Evolutionary conservation across 2,329 filamentous ascomycete genomes (phyloP).

Genomic region (Colletotrichum tropicale): DNA sequence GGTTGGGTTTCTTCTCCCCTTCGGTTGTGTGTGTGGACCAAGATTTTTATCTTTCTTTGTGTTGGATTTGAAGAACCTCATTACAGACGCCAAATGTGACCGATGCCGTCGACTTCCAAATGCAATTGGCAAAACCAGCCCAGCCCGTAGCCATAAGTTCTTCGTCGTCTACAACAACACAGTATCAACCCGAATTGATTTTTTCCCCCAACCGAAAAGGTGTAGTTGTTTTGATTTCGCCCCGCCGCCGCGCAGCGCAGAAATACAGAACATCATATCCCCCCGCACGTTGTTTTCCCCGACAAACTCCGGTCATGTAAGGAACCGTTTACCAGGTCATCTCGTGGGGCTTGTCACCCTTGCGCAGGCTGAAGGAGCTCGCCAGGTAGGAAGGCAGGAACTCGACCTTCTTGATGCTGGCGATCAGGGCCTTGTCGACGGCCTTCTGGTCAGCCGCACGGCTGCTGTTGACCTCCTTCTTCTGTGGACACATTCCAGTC

Average conservation of each 20-base stretch:
- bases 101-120: constrained; percentile 69
- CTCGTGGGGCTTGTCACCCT: constrained; percentile 99
- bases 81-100: constrained; percentile 72
- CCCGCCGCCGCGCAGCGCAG: not conserved
- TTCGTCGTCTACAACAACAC: constrained; percentile 22
- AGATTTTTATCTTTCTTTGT: constrained; percentile 50
- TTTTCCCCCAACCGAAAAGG: not conserved
- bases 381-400: constrained; percentile 92
- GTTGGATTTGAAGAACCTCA: constrained; percentile 62
- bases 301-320: not conserved
- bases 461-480: constrained; percentile 93
- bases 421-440: constrained; percentile 93
- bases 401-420: constrained; percentile 98
- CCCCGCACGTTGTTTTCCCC: not conserved
- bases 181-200: constrained; percentile 7
- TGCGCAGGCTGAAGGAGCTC: constrained; percentile 97
- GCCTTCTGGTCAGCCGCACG: constrained; percentile 98
- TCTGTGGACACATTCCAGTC: constrained; percentile 59
- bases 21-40: constrained; percentile 7
- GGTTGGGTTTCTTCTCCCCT: not conserved
- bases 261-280: constrained; percentile 1
- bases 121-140: constrained; percentile 68
- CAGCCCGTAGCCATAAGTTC: constrained; percentile 30
- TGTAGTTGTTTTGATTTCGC: not conserved
- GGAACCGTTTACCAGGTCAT: constrained; percentile 87